Base-by-base conservation (phyloP, 768 basidiomycete species). In the Pulveroboletus frians region DNA sequence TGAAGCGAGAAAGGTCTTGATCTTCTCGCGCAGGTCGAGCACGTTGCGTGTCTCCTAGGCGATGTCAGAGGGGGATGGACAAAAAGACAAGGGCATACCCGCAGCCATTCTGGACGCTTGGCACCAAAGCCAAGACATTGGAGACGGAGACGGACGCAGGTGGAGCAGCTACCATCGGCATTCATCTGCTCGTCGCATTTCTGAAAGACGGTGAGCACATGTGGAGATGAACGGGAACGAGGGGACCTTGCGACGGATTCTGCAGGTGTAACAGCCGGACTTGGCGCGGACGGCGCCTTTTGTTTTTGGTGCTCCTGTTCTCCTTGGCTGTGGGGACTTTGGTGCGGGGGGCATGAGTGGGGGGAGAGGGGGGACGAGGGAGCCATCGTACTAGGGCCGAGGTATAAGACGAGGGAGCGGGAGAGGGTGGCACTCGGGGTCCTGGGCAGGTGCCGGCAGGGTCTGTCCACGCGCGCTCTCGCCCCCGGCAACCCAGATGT, bases 231-330 rank as follows among this genome's bases (percentile, higher is more conserved):
- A 21, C 21, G 21, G 4, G 21, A 4, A 4, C 3, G 31, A 56
- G 67, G 68, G 36, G 43, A 88, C 88, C 85, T 91, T 90, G 60
- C 88, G 77, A 57, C 89, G 80, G 35, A 91, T 88, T 61, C 88
- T 79, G 73, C 88, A 91, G 49, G 88, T 91, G 71, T 89, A 91
- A 67, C 89, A 92, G 56, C 89, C 88, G 46, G 86, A 85, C 77
- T 91, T 91, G 47, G 88, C 88, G 64, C 88, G 83, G 26, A 84
- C 79, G 47, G 85, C 83, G 65, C 85, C 88, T 75, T 89, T 91
- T 53, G 80, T 76, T 66, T 89, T 89, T 54, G 82, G 76, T 64
- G 78, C 73, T 59, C 79, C 79, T 66, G 70, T 54, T 56, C 72
- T 70, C 73, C 50, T 70, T 32, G 31, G 67, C 62, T 44, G 75